Base-by-base conservation (phyloP, 2,329 filamentous ascomycete species). In the Helotiales sp. region DNA sequence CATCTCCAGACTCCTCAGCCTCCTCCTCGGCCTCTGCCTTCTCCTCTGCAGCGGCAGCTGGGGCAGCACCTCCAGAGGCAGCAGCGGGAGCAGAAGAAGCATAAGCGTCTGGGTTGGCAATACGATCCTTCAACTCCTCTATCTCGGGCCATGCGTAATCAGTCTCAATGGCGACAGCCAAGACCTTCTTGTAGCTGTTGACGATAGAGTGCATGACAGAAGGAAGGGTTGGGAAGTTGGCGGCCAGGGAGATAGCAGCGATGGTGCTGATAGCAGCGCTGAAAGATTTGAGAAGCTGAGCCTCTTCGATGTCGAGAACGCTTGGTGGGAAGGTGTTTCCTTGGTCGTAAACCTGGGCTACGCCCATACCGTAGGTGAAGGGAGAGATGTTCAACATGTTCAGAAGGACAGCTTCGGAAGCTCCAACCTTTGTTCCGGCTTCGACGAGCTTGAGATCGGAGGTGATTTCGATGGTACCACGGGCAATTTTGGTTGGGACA, bases 381-480 rank as follows among this genome's bases (percentile, higher is more conserved):
- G 93, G 93, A 70, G 95, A 98, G 85, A 99, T 99, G 89, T 97
- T 98, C 77, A 99, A 82, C 93, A 99, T 90, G 90, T 99, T 99
- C 73, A 99, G 89, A 70, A 99, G 87, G 75, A 93, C 96, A 70
- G 95, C 95, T 86, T 99, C 95, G 76, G 95, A 99, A 75, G 95
- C 88, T 79, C 96, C 95, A 84, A 99, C 96, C 86, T 96, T 98
- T 84, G 57, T 83, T 71, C 88, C 87, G 67, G 91, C 86, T 84
- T 96, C 92, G 74, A 98, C 89, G 78, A 99, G 90, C 90, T 97
- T 98, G 73, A 99, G 85, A 76, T 99, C 95, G 73, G 88, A 84
- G 66, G 93, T 97, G 76, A 99, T 99, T 91, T 99, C 95, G 82
- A 99, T 99, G 82, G 95, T 99, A 96, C 95, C 96, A 96, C 95